Conservation (phyloP, 352 stramenopile genomes). For the Phytopythium montanum region DNA sequence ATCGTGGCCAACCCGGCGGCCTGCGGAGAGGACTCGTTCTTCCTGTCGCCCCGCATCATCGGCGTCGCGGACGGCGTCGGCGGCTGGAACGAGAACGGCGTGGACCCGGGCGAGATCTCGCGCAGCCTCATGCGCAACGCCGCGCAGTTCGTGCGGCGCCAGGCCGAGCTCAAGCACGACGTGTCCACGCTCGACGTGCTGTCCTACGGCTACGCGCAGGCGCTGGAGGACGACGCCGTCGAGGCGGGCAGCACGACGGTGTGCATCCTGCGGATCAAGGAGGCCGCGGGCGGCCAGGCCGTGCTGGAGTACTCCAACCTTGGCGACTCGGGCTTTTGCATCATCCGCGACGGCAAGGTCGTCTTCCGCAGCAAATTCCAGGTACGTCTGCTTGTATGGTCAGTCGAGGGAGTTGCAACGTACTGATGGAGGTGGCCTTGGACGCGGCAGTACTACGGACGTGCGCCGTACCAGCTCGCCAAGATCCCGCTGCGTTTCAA, state of each 20-base stretch:
- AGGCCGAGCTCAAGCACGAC: constrained; percentile 20
- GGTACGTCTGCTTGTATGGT: constrained; percentile 8
- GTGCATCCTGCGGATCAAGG: constrained; percentile 67
- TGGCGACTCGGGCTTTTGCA: constrained; percentile 68
- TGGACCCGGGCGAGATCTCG: constrained; percentile 75
- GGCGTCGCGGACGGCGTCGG: constrained; percentile 73
- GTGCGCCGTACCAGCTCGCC: constrained; percentile 70
- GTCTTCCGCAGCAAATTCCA: constrained; percentile 79
- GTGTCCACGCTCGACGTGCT: constrained; percentile 56
- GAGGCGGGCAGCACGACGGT: constrained; percentile 75
- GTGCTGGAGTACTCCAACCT: constrained; percentile 81
- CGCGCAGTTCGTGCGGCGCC: constrained; percentile 35
- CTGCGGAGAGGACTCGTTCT: constrained; percentile 78
- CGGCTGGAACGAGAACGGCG: constrained; percentile 80
- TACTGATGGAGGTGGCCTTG: not conserved
- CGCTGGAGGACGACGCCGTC: constrained; percentile 58
- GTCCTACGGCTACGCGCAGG: constrained; percentile 51
- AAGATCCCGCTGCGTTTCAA: constrained; percentile 76
- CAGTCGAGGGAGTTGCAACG: not conserved
- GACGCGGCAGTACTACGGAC: constrained; percentile 50
- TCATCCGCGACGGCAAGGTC: constrained; percentile 61
- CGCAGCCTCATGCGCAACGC: constrained; percentile 74
- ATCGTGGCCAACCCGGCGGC: constrained; percentile 42
- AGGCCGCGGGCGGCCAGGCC: constrained; percentile 31
- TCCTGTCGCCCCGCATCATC: constrained; percentile 55